Base-by-base conservation (phyloP, 768 basidiomycete species). In the Cyclocybe cylindracea region DNA sequence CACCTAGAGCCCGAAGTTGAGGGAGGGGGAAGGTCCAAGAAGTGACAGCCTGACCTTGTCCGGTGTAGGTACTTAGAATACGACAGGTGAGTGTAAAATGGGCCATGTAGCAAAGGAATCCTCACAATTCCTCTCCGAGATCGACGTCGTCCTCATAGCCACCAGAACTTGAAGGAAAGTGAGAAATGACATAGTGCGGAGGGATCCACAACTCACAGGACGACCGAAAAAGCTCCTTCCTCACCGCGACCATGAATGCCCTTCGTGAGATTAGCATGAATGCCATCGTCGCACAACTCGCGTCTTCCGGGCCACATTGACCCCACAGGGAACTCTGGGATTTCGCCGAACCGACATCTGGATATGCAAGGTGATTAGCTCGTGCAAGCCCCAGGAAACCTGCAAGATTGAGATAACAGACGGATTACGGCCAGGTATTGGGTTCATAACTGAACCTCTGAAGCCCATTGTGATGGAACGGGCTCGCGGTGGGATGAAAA, bases 111-210 rank as follows among this genome's bases (percentile, higher is more conserved):
- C 8, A n/a, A 46, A 37, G 10, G 16, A 40, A 36, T 16, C 16
- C 58, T 55, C 36, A 59, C 53, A 61, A 55, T 41, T 60, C 58
- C 34, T 58, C 48, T 10, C 61, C 60, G 4, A 45, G 37, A 40
- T 61, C 60, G 13, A 53, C 44, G 43, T 60, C 62, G 16, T 61
- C 62, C 36, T 60, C 59, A 36, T 60, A 58, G 9, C 52, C 51
- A n/a, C 10, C 57, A 53, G 11, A 55, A 61, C 34, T 57, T 59
- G 32, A 10, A 8, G 13, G 19, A 13, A 10, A 43, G 19, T 29
- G 2, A 13, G 14, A 13, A 11, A 9, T 7, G 42, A 1, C 11
- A 14, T 2, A 6, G 6, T 6, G 37, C 14, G 37, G 4, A 11
- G 13, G 14, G 11, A n/a, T 16, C 14, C 32, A 49, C 3, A 10